phyloP scores from a whole-genome alignment of 2,329 filamentous ascomycete species.

The Epichloe bromicola region DNA sequence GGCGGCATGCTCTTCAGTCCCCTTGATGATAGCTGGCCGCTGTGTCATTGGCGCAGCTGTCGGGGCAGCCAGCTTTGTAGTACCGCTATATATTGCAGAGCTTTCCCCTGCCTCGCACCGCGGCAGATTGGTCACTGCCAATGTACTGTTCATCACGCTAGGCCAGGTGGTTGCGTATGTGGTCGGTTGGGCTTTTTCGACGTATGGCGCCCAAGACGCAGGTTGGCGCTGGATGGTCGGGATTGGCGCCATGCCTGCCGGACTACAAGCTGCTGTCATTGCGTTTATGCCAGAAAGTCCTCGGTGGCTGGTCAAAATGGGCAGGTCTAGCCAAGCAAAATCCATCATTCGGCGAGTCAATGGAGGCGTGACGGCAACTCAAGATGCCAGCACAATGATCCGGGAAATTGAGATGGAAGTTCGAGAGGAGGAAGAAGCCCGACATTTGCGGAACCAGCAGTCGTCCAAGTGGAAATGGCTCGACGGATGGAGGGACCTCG shows the following conservation, averaged over 20 bases:
- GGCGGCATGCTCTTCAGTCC: conserved; percentile 43
- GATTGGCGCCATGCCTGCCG: conserved; percentile 64
- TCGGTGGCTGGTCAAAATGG: conserved; percentile 67
- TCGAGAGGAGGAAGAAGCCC: conserved; percentile 49
- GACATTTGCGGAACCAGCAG: conserved; percentile 21
- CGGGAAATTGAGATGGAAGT: conserved; percentile 63
- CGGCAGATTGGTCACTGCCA: conserved; percentile 70
- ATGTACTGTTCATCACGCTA: conserved; percentile 70
- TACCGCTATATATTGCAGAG: conserved; percentile 81
- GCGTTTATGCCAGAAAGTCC: conserved; percentile 76
- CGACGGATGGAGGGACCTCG: conserved; percentile 38
- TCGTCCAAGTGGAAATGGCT: conserved; percentile 23
- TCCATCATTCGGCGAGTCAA: conserved; percentile 53
- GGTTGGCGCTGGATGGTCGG: conserved; percentile 93
- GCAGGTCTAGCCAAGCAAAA: conserved; percentile 47
- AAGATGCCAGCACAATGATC: conserved; percentile 46
- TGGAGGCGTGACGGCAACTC: conserved; percentile 30
- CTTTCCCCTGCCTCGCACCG: conserved; percentile 60
- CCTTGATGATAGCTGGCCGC: conserved; percentile 52
- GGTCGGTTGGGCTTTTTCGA: conserved; percentile 62
- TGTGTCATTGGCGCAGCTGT: conserved; percentile 60
- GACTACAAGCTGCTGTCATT: conserved; percentile 56
- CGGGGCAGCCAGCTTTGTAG: conserved; percentile 67
- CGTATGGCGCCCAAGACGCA: conserved; percentile 32
- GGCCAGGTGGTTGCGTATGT: conserved; percentile 86